These are phyloP conservation scores for Tolypocladium guangdongense DNA, from an alignment of 2,329 filamentous ascomycete species.

Conservation along the genomic window DNA sequence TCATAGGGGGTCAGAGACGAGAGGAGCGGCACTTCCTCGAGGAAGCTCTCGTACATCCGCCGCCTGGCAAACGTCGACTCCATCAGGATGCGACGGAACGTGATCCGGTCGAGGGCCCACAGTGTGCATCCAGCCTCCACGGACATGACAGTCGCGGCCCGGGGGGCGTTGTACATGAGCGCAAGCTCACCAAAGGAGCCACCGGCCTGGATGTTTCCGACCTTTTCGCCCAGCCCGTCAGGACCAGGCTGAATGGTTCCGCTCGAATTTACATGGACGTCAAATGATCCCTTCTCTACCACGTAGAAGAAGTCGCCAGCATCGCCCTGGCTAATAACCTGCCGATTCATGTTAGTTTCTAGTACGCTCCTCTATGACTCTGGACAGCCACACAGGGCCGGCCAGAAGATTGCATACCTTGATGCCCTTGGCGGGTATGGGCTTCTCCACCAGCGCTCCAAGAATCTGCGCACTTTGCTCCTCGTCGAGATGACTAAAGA, in stretches of 20 bases:
- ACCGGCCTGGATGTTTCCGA: conserved; percentile 72
- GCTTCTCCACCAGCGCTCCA: conserved; percentile 86
- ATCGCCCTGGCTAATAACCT: conserved; percentile 93
- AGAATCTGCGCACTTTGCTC: conserved; percentile 83
- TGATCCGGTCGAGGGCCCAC: conserved; percentile 91
- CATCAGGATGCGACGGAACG: conserved; percentile 96
- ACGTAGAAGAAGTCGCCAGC: conserved; percentile 97
- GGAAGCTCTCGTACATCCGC: conserved; percentile 93
- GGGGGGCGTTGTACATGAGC: conserved; percentile 96
- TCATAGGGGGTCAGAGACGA: conserved; percentile 80
- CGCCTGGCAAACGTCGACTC: conserved; percentile 93
- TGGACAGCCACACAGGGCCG: background rate
- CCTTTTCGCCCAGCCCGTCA: conserved; percentile 73
- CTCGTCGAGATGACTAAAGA: conserved; percentile 90
- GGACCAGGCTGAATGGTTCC: conserved; percentile 70
- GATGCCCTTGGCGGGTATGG: conserved; percentile 81
- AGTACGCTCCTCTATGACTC: background rate
- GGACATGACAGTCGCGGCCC: conserved; percentile 86
- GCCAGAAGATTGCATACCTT: conserved; percentile 34
- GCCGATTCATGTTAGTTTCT: conserved; percentile 17
- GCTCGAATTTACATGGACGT: conserved; percentile 75
- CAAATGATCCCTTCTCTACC: conserved; percentile 82
- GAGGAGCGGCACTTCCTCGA: conserved; percentile 85
- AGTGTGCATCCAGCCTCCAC: conserved; percentile 68
- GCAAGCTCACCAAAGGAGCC: conserved; percentile 95